Conservation (phyloP, 768 basidiomycete genomes). For the Serendipita vermifera region DNA sequence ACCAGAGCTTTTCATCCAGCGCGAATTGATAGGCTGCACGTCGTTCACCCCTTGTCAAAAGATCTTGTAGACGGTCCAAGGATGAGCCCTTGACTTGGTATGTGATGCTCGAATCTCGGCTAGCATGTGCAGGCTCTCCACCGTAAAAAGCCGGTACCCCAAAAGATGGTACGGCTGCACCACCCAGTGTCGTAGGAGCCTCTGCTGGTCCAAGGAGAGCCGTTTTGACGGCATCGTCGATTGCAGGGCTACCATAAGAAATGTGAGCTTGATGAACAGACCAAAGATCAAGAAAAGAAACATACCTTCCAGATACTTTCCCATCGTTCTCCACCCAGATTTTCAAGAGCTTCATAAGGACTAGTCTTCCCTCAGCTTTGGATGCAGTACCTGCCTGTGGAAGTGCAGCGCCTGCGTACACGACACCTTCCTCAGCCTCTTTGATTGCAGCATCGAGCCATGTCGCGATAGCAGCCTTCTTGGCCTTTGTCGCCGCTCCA, state of each 20-base stretch:
- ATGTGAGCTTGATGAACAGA: constrained; percentile 1
- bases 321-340: constrained; percentile 86
- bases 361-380: constrained; percentile 60
- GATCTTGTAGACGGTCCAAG: constrained; percentile 63
- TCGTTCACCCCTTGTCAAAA: constrained; percentile 73
- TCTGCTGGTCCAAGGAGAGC: constrained; percentile 52
- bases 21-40: constrained; percentile 80
- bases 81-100: constrained; percentile 48
- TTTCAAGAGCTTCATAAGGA: constrained; percentile 59
- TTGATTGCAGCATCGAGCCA: constrained; percentile 54
- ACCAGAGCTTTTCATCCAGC: constrained; percentile 80
- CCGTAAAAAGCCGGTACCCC: background rate
- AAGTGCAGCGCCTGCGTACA: constrained; percentile 38
- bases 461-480: constrained; percentile 62
- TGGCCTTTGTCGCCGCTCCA: constrained; percentile 47
- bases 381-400: constrained; percentile 23
- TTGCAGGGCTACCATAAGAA: constrained; percentile 36
- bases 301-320: constrained; percentile 72
- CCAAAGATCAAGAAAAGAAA: constrained; percentile 12
- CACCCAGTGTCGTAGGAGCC: constrained; percentile 13
- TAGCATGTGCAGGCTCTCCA: background rate
- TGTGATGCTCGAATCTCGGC: constrained; percentile 29
- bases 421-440: constrained; percentile 55
- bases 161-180: constrained; percentile 5
- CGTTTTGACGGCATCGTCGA: constrained; percentile 63